Base-by-base conservation (phyloP, 208 protist species). In the Porcisia deanei region DNA sequence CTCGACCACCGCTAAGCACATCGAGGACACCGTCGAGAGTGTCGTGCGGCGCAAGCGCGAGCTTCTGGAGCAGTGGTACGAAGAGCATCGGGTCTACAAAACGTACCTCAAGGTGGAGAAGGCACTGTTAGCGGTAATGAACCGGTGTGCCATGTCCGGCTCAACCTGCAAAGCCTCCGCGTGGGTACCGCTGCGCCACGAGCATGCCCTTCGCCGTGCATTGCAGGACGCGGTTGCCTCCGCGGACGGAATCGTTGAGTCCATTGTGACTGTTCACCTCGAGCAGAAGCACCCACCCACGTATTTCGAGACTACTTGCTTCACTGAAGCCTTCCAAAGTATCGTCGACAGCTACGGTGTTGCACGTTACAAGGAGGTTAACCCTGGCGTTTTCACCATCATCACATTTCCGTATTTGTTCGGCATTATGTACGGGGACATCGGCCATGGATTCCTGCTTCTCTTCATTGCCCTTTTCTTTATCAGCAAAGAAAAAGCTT, bases 391-490 rank as follows among this genome's bases (percentile, higher is more conserved):
- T 30, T 98, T 99, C 76, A 98, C 98, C 43, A 97, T 99, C 71
- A 92, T 99, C 65, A 99, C 98, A 43, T 99, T 99, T 87, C 99
- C 99, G 25, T 99, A 99, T 86, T 82, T 99, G 2, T 99, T 99
- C 80, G 99, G 96, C 64, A 95, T 99, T 71, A 99, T 99, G 99
- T 99, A 99, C 90, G 99, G 99, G 58, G 99, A 99, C 84, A 88
- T 99, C 2, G 99, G 98, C 58, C 99, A 99, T 91, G 99, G 99
- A 68, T 57, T 98, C 14, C 76, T 99, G 37, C 85, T 99, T 39
- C 82, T 97, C 16, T 63, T 97, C 45, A 77, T 94, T 41, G 87
- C 94, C 7, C 25, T 95, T 1, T 89, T 81, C 73, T 79, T 99
- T 30, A 85, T 98, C 30, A 74, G 79, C 43, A 87, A 88, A 64